phyloP scores from a whole-genome alignment of 352 stramenopile genomes.

The Thalassiosira hispida region DNA sequence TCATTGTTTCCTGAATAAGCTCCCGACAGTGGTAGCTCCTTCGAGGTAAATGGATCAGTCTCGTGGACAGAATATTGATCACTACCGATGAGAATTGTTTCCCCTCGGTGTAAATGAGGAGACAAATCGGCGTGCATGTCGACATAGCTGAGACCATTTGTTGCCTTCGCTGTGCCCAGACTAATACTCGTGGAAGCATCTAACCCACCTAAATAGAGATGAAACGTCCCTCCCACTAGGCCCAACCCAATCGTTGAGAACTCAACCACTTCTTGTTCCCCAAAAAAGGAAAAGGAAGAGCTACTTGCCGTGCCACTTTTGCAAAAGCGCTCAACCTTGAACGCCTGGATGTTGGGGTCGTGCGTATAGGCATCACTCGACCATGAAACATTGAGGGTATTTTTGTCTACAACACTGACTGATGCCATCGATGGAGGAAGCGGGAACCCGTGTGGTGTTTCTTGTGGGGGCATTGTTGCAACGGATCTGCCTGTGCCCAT shows the following conservation, averaged over 20 bases:
- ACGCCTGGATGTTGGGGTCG: constrained; percentile 48
- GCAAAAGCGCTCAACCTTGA: constrained; percentile 56
- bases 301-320: constrained; percentile 50
- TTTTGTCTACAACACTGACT: constrained; percentile 56
- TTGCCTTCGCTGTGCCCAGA: constrained; percentile 66
- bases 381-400: constrained; percentile 59
- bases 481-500: constrained; percentile 71
- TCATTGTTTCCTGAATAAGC: constrained; percentile 79
- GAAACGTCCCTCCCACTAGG: constrained; percentile 72
- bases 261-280: constrained; percentile 58
- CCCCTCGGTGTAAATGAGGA: constrained; percentile 86
- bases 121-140: constrained; percentile 90
- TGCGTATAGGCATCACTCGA: constrained; percentile 45
- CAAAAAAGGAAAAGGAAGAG: constrained; percentile 55
- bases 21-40: constrained; percentile 84
- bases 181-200: constrained; percentile 54
- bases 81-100: constrained; percentile 87
- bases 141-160: constrained; percentile 68
- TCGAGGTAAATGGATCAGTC: constrained; percentile 84
- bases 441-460: constrained; percentile 49
- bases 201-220: constrained; percentile 75
- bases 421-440: constrained; percentile 43
- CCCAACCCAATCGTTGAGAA: constrained; percentile 51
- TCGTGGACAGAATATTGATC: constrained; percentile 86
- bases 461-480: constrained; percentile 52